These are phyloP conservation scores for Pythium biforme DNA, from an alignment of 352 stramenopile genomes.

Conservation along the genomic window DNA sequence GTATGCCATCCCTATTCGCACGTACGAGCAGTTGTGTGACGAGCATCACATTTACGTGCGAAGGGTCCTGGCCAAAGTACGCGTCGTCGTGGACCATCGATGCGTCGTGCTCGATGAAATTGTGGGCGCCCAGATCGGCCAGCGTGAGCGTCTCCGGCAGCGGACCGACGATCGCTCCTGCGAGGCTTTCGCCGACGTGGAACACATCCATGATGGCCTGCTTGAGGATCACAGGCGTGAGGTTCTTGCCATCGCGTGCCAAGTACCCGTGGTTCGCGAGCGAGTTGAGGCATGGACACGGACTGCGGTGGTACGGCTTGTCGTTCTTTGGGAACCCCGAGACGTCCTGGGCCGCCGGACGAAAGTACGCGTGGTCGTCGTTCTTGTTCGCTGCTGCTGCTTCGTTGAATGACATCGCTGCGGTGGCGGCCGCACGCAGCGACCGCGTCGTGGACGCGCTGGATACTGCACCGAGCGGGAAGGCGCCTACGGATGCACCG, in stretches of 20 bases:
- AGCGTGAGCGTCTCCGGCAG: constrained; percentile 49
- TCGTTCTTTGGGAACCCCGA: constrained; percentile 53
- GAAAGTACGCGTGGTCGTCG: constrained; percentile 38
- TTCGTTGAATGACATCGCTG: not conserved
- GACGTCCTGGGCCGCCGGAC: constrained; percentile 32
- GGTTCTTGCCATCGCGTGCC: constrained; percentile 51
- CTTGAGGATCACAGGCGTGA: constrained; percentile 41
- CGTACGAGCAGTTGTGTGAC: constrained; percentile 33
- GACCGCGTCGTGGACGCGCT: not conserved
- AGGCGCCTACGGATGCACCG: not conserved
- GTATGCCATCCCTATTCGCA: constrained; percentile 18
- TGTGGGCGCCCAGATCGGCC: constrained; percentile 47
- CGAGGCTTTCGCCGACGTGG: constrained; percentile 38
- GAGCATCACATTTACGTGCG: constrained; percentile 44
- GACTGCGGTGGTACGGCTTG: constrained; percentile 41
- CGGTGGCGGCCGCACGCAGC: not conserved
- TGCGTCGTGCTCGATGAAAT: constrained; percentile 71
- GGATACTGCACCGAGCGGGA: not conserved
- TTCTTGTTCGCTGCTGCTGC: not conserved
- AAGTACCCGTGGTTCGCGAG: constrained; percentile 71
- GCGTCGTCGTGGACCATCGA: constrained; percentile 61
- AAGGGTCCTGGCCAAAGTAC: constrained; percentile 41
- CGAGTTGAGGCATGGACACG: constrained; percentile 63
- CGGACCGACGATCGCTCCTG: constrained; percentile 29
- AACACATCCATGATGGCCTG: constrained; percentile 43